phyloP scores from a whole-genome alignment of 1,284 basidiomycete genomes.

The Stereum hirsutum region DNA sequence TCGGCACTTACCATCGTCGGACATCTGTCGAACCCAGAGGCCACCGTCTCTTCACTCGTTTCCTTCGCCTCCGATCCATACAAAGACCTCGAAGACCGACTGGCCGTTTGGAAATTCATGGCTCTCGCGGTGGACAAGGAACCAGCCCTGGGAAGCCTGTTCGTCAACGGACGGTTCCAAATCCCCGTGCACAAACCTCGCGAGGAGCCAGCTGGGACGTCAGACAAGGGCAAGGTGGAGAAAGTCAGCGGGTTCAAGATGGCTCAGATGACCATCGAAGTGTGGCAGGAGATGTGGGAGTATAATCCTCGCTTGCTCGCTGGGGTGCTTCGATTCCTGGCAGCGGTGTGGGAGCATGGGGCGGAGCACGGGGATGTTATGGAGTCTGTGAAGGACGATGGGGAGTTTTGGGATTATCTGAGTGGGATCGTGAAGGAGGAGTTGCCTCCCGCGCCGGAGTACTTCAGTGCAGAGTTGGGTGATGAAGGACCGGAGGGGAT shows the following conservation, averaged over 20 bases:
- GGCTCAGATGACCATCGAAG: slow-evolving; percentile 55
- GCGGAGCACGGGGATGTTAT: slow-evolving; percentile 64
- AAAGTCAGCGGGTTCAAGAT: slow-evolving; percentile 47
- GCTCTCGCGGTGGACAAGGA: slow-evolving; percentile 78
- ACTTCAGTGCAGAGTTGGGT: slow-evolving; percentile 37
- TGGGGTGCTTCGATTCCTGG: slow-evolving; percentile 71
- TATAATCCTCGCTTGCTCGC: slow-evolving; percentile 70
- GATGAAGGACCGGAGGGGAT: slow-evolving; percentile 41
- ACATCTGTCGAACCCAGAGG: slow-evolving; percentile 65
- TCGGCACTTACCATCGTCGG: slow-evolving; percentile 62
- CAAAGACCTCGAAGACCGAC: slow-evolving; percentile 58
- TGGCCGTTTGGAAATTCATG: slow-evolving; percentile 79
- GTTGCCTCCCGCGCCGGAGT: slow-evolving; percentile 59
- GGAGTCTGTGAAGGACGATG: slow-evolving; percentile 43
- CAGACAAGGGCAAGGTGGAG: slow-evolving; percentile 24
- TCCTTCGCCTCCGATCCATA: slow-evolving; percentile 64
- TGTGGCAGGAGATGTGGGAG: slow-evolving; percentile 70
- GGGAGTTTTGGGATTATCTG: slow-evolving; percentile 57
- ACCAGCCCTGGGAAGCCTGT: slow-evolving; percentile 78
- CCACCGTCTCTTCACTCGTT: slow-evolving; percentile 50
- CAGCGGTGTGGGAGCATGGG: slow-evolving; percentile 77
- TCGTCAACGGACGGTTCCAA: slow-evolving; percentile 67
- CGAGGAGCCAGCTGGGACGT: slow-evolving; percentile 15
- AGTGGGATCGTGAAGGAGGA: slow-evolving; percentile 53
- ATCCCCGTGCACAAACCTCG: slow-evolving; percentile 35